phyloP scores from a whole-genome alignment of 371 early-diverging fungal genomes.

The Syncephalastrum contaminatum region DNA sequence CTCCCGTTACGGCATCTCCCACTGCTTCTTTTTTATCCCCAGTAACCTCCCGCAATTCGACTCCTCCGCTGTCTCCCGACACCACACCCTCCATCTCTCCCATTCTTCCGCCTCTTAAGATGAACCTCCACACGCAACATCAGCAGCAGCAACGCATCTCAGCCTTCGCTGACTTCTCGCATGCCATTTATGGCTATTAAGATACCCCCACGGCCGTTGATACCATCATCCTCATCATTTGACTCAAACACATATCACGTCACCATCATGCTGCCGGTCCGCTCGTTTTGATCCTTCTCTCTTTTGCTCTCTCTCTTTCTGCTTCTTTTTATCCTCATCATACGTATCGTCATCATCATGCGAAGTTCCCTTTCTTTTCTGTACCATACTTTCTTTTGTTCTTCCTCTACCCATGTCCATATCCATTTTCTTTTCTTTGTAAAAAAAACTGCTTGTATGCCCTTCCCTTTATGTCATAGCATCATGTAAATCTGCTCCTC shows the following conservation, averaged over 20 bases:
- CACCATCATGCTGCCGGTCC: constrained; percentile 11
- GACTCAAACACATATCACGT: background rate
- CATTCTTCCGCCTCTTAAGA: constrained; percentile 62
- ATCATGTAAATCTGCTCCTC: constrained; percentile 6
- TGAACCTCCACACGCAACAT: constrained; percentile 46
- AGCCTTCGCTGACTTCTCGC: too few relatives aligned
- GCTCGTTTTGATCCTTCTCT: constrained; percentile 7
- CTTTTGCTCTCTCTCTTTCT: constrained; percentile 11
- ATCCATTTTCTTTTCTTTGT: constrained; percentile 5
- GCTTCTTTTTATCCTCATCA: constrained; percentile 4
- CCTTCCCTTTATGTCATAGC: background rate
- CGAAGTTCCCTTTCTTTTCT: constrained; percentile 24
- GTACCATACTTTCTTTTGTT: constrained; percentile 22
- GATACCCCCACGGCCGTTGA: constrained; percentile 11
- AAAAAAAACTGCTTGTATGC: constrained; percentile 3
- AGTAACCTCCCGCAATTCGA: constrained; percentile 59
- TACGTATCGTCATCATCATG: constrained; percentile 8
- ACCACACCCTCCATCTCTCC: constrained; percentile 86
- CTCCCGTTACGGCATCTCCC: constrained; percentile 1
- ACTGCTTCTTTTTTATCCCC: constrained; percentile 6
- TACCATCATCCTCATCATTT: constrained; percentile 3
- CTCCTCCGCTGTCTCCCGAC: constrained; percentile 60
- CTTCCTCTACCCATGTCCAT: constrained; percentile 4
- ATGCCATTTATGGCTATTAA: constrained; percentile 6
- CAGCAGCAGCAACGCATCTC: constrained; percentile 16